These are phyloP conservation scores for Pseudognaphalium luteoalbum DNA, from an alignment of 129 eudicot genomes.

Conservation along the genomic window DNA sequence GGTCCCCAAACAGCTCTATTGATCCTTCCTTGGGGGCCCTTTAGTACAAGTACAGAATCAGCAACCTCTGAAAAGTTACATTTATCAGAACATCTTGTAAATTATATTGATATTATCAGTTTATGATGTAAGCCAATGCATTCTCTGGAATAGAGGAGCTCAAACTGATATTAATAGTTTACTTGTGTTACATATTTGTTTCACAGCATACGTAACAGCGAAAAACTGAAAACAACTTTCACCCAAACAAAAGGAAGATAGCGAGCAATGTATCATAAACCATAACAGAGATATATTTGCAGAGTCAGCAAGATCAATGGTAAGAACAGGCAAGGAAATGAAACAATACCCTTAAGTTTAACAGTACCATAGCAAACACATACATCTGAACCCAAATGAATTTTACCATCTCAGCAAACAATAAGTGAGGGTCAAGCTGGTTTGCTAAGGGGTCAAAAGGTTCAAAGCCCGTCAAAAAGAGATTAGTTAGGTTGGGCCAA, in stretches of 20 bases:
- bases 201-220: neutral
- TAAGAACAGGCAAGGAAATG: too few species aligned
- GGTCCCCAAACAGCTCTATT: conserved; percentile 99
- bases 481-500: too few species aligned
- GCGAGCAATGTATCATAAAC: neutral
- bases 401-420: too few species aligned
- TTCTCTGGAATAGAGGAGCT: neutral
- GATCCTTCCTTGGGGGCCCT: conserved; percentile 84
- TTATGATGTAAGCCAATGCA: neutral
- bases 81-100: neutral
- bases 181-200: neutral
- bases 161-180: neutral
- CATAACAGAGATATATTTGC: too few species aligned
- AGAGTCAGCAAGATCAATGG: too few species aligned
- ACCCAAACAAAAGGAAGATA: neutral
- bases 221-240: neutral
- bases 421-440: too few species aligned
- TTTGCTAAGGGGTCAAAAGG: too few species aligned
- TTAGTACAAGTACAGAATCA: conserved; percentile 65
- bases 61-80: conserved; percentile 53
- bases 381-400: too few species aligned
- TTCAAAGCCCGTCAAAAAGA: too few species aligned
- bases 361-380: too few species aligned
- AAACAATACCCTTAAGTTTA: too few species aligned
- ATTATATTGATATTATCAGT: neutral